Percentiles rank a stretch among this genome's conserved stretches.
These are phyloP conservation scores for Senna tora DNA, from an alignment of 306 rosid genomes.

Conservation along the genomic window DNA sequence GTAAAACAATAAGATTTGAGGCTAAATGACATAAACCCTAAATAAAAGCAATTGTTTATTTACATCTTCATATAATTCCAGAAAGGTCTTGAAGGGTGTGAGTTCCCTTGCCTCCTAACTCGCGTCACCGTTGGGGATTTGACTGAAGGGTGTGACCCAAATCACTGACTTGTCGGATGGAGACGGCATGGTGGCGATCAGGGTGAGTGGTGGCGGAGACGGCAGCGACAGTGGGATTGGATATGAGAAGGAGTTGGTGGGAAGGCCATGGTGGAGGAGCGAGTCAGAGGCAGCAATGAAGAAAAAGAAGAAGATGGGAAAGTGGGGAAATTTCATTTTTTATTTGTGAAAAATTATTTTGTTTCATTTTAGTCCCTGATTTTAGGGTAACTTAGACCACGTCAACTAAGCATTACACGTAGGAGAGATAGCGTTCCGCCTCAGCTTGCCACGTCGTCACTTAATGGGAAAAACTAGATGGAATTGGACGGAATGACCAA, in stretches of 20 bases:
- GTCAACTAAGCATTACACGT: too few relatives aligned
- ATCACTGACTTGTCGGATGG: slow-evolving; percentile 19
- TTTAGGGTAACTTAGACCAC: too few relatives aligned
- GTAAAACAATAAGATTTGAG: not conserved
- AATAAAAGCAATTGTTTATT: too few relatives aligned
- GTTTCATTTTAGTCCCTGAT: too few relatives aligned
- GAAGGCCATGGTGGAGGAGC: not conserved
- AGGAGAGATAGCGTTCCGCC: too few relatives aligned
- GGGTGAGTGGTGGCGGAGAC: slow-evolving; percentile 42
- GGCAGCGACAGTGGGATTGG: slow-evolving; percentile 32
- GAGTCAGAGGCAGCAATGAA: too few relatives aligned
- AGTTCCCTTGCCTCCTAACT: slow-evolving; percentile 26
- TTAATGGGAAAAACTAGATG: too few relatives aligned
- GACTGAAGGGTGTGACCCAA: slow-evolving; percentile 42
- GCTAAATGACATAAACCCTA: not conserved
- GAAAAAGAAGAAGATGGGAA: too few relatives aligned
- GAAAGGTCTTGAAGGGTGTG: slow-evolving; percentile 59
- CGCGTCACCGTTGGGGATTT: slow-evolving; percentile 19
- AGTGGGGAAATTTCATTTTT: too few relatives aligned
- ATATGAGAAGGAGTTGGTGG: not conserved
- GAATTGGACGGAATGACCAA: too few relatives aligned
- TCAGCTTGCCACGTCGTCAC: too few relatives aligned
- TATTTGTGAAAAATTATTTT: too few relatives aligned
- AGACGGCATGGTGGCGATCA: slow-evolving; percentile 30
- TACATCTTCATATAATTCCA: slow-evolving; percentile 34